Evolutionary conservation across 2,329 filamentous ascomycete genomes (phyloP).

Genomic region (Epichloe gansuensis): DNA sequence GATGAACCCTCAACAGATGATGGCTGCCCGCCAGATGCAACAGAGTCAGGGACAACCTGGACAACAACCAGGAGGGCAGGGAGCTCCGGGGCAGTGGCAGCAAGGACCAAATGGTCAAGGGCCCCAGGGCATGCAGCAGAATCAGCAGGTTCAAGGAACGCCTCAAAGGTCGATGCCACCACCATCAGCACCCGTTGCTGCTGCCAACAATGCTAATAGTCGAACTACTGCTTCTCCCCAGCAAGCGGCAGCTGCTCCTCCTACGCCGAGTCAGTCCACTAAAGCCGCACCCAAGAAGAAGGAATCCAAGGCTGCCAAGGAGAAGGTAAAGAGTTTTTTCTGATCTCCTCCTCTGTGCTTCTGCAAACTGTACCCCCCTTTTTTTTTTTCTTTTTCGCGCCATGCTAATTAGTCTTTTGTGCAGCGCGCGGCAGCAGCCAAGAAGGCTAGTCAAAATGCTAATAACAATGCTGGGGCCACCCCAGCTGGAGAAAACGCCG

Average conservation of each 20-base stretch:
- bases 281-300: conserved; percentile 74
- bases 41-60: conserved; percentile 22
- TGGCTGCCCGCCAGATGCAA: conserved; percentile 32
- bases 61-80: conserved; percentile 16
- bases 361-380: background rate
- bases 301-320: conserved; percentile 50
- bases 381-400: background rate
- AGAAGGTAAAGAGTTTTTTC: conserved; percentile 45
- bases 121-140: conserved; percentile 28
- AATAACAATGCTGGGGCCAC: conserved; percentile 35
- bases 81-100: conserved; percentile 27
- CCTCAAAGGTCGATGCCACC: conserved; percentile 62
- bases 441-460: conserved; percentile 47
- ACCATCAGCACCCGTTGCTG: conserved; percentile 45
- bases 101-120: conserved; percentile 29
- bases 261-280: conserved; percentile 61
- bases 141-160: conserved; percentile 46
- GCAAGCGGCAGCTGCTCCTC: conserved; percentile 54
- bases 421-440: conserved; percentile 39
- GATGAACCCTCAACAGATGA: conserved; percentile 51
- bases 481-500: conserved; percentile 41
- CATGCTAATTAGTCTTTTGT: background rate
- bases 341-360: background rate
- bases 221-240: conserved; percentile 50
- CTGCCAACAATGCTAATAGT: conserved; percentile 37